A percentile compares a stretch with the other conserved stretches of the same genome.
phyloP scores from a whole-genome alignment of 1,284 basidiomycete species.

The Sporisorium scitamineum region DNA sequence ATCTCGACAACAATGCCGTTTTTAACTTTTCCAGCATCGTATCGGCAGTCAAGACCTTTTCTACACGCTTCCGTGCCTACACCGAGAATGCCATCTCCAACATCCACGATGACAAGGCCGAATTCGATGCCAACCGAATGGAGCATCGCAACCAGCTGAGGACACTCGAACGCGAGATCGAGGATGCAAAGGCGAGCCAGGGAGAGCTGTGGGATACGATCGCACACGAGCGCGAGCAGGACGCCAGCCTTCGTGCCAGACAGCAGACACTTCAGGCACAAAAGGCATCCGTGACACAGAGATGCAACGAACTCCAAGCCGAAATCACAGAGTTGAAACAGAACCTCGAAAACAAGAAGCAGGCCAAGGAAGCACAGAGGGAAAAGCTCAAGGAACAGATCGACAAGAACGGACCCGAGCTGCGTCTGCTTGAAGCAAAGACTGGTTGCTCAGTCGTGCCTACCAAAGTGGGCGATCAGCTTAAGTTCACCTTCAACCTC shows the following conservation, averaged over 20 bases:
- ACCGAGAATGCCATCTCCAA: constrained; percentile 55
- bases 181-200: constrained; percentile 54
- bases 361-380: constrained; percentile 45
- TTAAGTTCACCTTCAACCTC: constrained; percentile 53
- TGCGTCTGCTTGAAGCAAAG: constrained; percentile 49
- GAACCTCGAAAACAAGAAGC: constrained; percentile 47
- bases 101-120: constrained; percentile 56
- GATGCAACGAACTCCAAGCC: constrained; percentile 48
- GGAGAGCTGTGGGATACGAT: constrained; percentile 61
- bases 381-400: constrained; percentile 52
- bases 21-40: constrained; percentile 60
- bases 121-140: constrained; percentile 51
- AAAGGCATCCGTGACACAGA: constrained; percentile 52
- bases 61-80: constrained; percentile 52
- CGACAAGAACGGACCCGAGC: constrained; percentile 57
- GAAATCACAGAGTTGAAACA: constrained; percentile 56
- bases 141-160: constrained; percentile 50
- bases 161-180: constrained; percentile 56
- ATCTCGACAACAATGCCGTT: constrained; percentile 49
- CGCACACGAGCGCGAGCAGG: constrained; percentile 54
- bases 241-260: constrained; percentile 48
- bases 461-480: constrained; percentile 51
- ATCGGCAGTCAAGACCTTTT: constrained; percentile 47
- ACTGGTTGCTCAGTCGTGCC: constrained; percentile 54
- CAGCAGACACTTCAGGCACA: constrained; percentile 55